phyloP scores from a whole-genome alignment of 2,329 filamentous ascomycete species.

The Cercospora zeae-maydis region DNA sequence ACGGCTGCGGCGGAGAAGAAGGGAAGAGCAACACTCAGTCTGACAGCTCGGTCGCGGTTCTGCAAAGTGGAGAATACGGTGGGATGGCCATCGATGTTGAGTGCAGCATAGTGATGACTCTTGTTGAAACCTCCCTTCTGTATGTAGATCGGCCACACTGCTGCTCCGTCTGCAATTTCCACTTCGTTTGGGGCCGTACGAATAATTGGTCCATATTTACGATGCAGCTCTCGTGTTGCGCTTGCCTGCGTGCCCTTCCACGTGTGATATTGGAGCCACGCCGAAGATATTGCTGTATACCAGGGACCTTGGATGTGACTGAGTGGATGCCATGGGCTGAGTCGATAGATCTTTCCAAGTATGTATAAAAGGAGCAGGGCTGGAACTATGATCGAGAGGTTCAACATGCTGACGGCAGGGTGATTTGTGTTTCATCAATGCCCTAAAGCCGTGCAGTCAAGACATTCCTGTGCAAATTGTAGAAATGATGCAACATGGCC shows the following conservation, averaged over 20 bases:
- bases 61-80: background rate
- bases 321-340: background rate
- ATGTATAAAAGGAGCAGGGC: background rate
- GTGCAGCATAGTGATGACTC: background rate
- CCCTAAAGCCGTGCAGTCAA: too few relatives aligned
- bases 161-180: background rate
- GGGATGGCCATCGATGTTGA: background rate
- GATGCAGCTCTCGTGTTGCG: background rate
- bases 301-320: background rate
- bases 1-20: background rate
- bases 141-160: background rate
- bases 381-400: background rate
- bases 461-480: too few relatives aligned
- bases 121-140: background rate
- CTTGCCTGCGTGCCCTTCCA: background rate
- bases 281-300: background rate
- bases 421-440: too few relatives aligned
- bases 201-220: background rate
- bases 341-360: background rate
- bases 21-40: background rate
- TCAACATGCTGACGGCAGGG: too few relatives aligned
- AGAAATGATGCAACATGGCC: too few relatives aligned
- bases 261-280: background rate
- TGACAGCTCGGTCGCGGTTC: background rate
- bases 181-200: background rate